Evolutionary conservation across 139 green algal genomes (phyloP).

Genomic region (Eudorina sp.): DNA sequence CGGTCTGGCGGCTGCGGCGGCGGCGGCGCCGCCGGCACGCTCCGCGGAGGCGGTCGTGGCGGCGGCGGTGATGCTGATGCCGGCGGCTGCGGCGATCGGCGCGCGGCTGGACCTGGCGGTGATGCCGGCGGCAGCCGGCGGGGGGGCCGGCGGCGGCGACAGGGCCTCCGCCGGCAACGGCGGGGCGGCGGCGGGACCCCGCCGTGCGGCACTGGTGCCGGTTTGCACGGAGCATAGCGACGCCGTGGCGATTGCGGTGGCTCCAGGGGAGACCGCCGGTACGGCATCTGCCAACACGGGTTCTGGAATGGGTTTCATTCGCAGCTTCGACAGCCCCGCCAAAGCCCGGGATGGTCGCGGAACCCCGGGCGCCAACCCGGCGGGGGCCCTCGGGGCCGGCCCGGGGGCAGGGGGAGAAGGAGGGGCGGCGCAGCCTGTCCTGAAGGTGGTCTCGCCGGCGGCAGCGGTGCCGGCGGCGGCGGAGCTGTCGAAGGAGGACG

Average conservation of each 20-base stretch:
- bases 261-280: background rate
- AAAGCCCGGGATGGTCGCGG: no score
- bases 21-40: background rate
- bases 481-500: no score
- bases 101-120: conserved; percentile 22
- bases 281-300: no score
- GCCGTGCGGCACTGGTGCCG: background rate
- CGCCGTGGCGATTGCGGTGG: conserved; percentile 16
- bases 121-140: background rate
- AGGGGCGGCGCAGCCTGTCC: no score
- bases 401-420: no score
- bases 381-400: background rate
- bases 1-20: background rate
- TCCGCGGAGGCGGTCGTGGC: background rate
- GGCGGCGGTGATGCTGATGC: conserved; percentile 25
- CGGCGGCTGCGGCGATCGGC: conserved; percentile 19
- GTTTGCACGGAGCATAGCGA: background rate
- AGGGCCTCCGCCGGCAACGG: background rate
- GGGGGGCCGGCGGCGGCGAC: background rate
- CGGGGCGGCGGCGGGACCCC: background rate
- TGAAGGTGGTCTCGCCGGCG: no score
- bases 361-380: no score
- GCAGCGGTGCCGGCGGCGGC: background rate
- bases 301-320: no score
- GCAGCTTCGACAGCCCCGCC: conserved; percentile 24